Percentiles rank a stretch among this genome's conserved stretches.
These are phyloP conservation scores for Aspergillus chevalieri DNA, from an alignment of 2,329 filamentous ascomycete genomes.

Conservation along the genomic window DNA sequence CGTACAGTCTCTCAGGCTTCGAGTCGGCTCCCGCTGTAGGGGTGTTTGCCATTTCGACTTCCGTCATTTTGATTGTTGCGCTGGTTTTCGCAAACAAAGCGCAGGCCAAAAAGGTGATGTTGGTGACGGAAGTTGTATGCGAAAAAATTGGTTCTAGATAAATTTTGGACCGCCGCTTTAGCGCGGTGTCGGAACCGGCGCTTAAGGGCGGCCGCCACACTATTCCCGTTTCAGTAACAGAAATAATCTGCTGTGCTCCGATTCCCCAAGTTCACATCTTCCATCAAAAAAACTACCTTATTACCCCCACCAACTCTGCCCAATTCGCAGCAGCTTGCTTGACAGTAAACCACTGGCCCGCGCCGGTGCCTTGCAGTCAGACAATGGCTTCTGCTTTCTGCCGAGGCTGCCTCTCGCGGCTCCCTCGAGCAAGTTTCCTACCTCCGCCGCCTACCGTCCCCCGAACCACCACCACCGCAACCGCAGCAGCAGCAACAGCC, in stretches of 20 bases:
- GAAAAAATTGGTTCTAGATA: slow-evolving; percentile 25
- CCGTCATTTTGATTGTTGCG: slow-evolving; percentile 18
- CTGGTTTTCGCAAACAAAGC: not conserved
- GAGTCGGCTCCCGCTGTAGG: slow-evolving; percentile 14
- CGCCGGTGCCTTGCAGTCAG: slow-evolving; percentile 23
- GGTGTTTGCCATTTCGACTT: slow-evolving; percentile 20
- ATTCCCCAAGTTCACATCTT: slow-evolving; percentile 9
- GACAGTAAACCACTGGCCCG: slow-evolving; percentile 24
- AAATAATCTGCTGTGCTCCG: slow-evolving; percentile 20
- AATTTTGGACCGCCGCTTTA: slow-evolving; percentile 23
- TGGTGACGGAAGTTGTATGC: not conserved
- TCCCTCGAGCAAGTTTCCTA: slow-evolving; percentile 28
- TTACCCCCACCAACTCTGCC: not conserved
- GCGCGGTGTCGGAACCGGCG: slow-evolving; percentile 9
- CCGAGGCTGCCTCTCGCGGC: slow-evolving; percentile 53
- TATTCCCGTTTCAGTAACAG: slow-evolving; percentile 17
- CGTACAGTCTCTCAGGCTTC: slow-evolving; percentile 39
- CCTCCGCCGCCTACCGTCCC: slow-evolving; percentile 23
- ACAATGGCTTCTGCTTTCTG: slow-evolving; percentile 54
- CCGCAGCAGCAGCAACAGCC: slow-evolving; percentile 42
- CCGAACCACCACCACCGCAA: slow-evolving; percentile 13
- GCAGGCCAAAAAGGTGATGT: not conserved
- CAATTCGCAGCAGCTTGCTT: slow-evolving; percentile 14
- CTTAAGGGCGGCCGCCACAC: slow-evolving; percentile 16
- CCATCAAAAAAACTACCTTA: not conserved